Percentiles rank a stretch among this genome's conserved stretches.
Conservation (phyloP, 441 rosid genomes). For the Euphorbia schlechtendalii region DNA sequence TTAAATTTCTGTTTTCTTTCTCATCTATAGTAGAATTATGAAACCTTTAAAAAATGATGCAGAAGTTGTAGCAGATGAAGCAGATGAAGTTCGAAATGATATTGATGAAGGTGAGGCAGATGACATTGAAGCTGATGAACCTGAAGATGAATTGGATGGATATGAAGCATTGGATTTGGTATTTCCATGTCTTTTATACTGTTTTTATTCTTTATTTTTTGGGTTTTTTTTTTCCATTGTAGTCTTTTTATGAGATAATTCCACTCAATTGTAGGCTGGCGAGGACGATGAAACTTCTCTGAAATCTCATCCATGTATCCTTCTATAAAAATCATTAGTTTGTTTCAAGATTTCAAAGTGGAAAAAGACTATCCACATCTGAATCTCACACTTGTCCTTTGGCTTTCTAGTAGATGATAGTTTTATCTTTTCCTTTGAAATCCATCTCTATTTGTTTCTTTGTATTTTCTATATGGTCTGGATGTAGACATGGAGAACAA, state of each 20-base stretch:
- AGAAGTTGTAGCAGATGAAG: conserved; percentile 31
- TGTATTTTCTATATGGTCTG: conserved; percentile 25
- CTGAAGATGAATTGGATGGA: conserved; percentile 65
- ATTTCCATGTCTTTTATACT: conserved; percentile 11
- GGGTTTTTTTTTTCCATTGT: not conserved
- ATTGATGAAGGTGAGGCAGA: conserved; percentile 36
- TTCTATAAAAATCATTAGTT: conserved; percentile 18
- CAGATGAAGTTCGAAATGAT: conserved; percentile 28
- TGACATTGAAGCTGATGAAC: conserved; percentile 55
- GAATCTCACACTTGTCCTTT: no score
- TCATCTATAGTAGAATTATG: conserved; percentile 1
- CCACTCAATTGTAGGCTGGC: conserved; percentile 39
- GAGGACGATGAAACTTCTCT: conserved; percentile 52
- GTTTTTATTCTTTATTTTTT: conserved; percentile 8
- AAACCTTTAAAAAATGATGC: conserved; percentile 8
- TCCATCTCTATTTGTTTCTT: no score
- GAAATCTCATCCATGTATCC: conserved; percentile 71
- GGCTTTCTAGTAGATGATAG: no score
- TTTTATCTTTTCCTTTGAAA: no score
- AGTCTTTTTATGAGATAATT: not conserved
- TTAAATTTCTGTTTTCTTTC: conserved; percentile 7
- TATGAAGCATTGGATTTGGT: conserved; percentile 59
- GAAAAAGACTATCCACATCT: no score
- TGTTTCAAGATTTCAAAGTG: not conserved
- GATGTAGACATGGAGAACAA: conserved; percentile 58